Evolutionary conservation across 306 rosid species (phyloP).

Genomic region (Fragaria ananassa): DNA sequence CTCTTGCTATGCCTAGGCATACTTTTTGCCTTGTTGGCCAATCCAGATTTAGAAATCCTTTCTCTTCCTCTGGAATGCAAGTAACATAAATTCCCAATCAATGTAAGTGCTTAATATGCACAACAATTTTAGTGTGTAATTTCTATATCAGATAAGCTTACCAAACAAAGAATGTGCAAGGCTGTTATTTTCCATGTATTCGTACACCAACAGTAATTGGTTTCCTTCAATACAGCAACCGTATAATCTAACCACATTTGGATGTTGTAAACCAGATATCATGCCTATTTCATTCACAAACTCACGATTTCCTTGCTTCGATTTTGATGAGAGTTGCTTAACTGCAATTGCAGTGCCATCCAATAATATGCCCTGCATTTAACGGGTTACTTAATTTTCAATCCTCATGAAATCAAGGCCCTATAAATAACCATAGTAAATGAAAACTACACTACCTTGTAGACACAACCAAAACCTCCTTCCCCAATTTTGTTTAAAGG

Average conservation of each 20-base stretch:
- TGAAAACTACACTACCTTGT: conserved; percentile 41
- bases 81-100: neutral
- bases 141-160: conserved; percentile 26
- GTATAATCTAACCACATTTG: conserved; percentile 57
- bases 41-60: conserved; percentile 32
- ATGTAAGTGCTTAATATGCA: neutral
- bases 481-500: conserved; percentile 56
- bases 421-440: neutral
- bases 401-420: neutral
- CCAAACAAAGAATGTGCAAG: conserved; percentile 51
- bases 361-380: conserved; percentile 42
- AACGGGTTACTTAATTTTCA: neutral
- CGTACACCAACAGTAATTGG: conserved; percentile 54
- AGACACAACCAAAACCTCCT: conserved; percentile 75
- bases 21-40: conserved; percentile 60
- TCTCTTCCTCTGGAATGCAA: conserved; percentile 11
- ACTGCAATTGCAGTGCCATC: conserved; percentile 58
- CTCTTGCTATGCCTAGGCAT: conserved; percentile 57
- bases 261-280: conserved; percentile 60
- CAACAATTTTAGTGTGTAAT: neutral
- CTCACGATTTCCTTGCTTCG: conserved; percentile 56
- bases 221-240: conserved; percentile 58
- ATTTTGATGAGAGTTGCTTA: conserved; percentile 59
- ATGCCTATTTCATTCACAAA: conserved; percentile 61
- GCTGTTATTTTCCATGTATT: conserved; percentile 59